Evolutionary conservation across 495 filamentous ascomycete genomes (phyloP).

Genomic region (Diplogelasinospora grovesii): DNA sequence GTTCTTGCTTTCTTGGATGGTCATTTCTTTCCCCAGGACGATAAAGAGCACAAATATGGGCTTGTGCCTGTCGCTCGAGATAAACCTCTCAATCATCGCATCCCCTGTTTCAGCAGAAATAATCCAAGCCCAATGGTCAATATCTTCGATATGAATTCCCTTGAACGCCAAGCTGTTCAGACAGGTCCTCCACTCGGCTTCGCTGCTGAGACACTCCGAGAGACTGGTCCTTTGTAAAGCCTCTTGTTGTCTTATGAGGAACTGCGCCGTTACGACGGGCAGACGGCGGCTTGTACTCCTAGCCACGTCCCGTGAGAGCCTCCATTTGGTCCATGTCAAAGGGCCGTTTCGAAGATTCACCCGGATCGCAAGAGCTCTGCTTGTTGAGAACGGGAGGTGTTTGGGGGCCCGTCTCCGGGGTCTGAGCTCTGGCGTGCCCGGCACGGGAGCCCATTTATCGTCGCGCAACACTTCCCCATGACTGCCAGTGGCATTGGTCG

Average conservation of each 20-base stretch:
- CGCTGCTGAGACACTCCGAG: conserved; percentile 16
- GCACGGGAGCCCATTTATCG: too few species aligned
- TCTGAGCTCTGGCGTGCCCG: too few species aligned
- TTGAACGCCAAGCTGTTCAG: conserved; percentile 16
- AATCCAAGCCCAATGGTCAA: conserved; percentile 39
- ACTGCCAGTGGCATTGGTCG: too few species aligned
- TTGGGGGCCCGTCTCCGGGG: too few species aligned
- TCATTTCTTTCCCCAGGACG: conserved; percentile 26
- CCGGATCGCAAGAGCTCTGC: too few species aligned
- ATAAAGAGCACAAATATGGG: conserved; percentile 33
- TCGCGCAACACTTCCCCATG: too few species aligned
- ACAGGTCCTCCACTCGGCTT: conserved; percentile 24
- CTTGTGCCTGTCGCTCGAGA: conserved; percentile 24
- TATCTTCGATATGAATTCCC: conserved; percentile 19
- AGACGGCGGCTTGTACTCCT: too few species aligned
- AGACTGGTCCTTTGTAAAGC: too few species aligned
- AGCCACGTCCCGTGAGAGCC: too few species aligned
- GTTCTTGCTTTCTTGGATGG: conserved; percentile 18
- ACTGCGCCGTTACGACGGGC: conserved; percentile 13
- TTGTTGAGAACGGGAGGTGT: too few species aligned
- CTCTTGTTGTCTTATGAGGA: conserved; percentile 20
- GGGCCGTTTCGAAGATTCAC: too few species aligned
- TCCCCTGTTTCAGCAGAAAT: conserved; percentile 29
- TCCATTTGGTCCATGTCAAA: too few species aligned
- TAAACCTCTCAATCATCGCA: conserved; percentile 25